Evolutionary conservation across 352 stramenopile genomes (phyloP).

Genomic region (Phytophthora podocarpi): DNA sequence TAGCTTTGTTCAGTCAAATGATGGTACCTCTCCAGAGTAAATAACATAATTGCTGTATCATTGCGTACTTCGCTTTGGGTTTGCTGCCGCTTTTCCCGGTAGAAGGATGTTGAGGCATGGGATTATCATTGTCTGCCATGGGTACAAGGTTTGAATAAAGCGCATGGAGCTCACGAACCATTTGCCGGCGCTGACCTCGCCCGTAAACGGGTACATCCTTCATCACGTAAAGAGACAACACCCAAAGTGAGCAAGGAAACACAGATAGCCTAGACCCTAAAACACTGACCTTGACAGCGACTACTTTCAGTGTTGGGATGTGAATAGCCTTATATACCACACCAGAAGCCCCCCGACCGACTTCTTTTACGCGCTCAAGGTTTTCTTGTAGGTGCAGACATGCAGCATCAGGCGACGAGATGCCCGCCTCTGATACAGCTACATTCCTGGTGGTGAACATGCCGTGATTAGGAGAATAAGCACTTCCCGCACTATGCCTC

Average conservation of each 20-base stretch:
- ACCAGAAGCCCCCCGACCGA: conserved; percentile 81
- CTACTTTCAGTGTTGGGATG: conserved; percentile 89
- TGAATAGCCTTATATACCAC: conserved; percentile 92
- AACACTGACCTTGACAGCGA: conserved; percentile 82
- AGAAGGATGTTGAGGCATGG: conserved; percentile 19
- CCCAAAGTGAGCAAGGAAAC: conserved; percentile 11
- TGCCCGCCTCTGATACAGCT: conserved; percentile 82
- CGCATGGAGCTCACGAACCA: conserved; percentile 90
- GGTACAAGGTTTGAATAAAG: conserved; percentile 90
- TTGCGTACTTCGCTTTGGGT: conserved; percentile 49
- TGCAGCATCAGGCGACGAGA: conserved; percentile 78
- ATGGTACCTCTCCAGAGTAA: neutral
- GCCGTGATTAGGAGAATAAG: conserved; percentile 86
- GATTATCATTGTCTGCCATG: conserved; percentile 55
- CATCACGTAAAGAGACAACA: conserved; percentile 1
- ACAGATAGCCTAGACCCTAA: neutral
- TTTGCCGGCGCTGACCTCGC: conserved; percentile 82
- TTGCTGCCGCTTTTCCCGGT: conserved; percentile 28
- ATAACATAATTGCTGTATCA: neutral
- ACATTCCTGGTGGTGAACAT: conserved; percentile 89
- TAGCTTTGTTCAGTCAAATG: neutral
- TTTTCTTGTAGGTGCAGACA: conserved; percentile 87
- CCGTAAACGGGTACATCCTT: conserved; percentile 89
- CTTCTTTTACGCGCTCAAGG: conserved; percentile 76
- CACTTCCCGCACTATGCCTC: conserved; percentile 74